A percentile compares a stretch with the other conserved stretches of the same genome.
phyloP scores from a whole-genome alignment of 176 grass and related monocot species.

The Cenchrus fungigraminus region DNA sequence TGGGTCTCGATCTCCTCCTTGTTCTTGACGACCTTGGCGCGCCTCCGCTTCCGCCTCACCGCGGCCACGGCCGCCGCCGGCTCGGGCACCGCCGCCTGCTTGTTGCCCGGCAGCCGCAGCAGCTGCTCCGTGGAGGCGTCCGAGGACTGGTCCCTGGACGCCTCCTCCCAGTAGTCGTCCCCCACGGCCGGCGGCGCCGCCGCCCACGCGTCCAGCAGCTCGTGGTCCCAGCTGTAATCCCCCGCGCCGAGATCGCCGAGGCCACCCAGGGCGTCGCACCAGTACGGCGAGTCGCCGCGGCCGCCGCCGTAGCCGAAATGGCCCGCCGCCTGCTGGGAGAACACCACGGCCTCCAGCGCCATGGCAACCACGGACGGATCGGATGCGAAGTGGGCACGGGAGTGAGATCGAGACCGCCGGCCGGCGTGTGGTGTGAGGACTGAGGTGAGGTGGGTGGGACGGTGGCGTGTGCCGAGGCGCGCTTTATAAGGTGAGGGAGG shows the following conservation, averaged over 20 bases:
- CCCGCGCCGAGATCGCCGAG: constrained; percentile 21
- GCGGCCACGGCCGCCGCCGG: background rate
- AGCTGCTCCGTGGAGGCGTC: constrained; percentile 33
- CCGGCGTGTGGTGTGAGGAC: background rate
- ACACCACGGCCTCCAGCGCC: constrained; percentile 90
- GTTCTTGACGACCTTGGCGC: constrained; percentile 83
- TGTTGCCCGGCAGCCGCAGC: background rate
- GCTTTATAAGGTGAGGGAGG: constrained; percentile 48
- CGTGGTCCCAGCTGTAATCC: constrained; percentile 32
- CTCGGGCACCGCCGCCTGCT: background rate
- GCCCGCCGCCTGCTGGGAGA: constrained; percentile 49
- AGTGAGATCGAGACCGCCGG: background rate
- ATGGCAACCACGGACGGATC: constrained; percentile 30
- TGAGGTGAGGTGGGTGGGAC: background rate
- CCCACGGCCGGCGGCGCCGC: constrained; percentile 35
- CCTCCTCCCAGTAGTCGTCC: constrained; percentile 71
- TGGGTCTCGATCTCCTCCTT: constrained; percentile 97
- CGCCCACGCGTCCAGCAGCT: constrained; percentile 27
- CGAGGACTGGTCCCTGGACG: constrained; percentile 44
- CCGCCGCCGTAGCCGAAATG: constrained; percentile 45
- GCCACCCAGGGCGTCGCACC: constrained; percentile 31
- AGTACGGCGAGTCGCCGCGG: constrained; percentile 46
- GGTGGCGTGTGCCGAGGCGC: background rate
- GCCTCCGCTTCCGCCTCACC: constrained; percentile 70
- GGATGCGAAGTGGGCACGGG: background rate